phyloP scores from a whole-genome alignment of 768 basidiomycete genomes.

The Russula earlei region DNA sequence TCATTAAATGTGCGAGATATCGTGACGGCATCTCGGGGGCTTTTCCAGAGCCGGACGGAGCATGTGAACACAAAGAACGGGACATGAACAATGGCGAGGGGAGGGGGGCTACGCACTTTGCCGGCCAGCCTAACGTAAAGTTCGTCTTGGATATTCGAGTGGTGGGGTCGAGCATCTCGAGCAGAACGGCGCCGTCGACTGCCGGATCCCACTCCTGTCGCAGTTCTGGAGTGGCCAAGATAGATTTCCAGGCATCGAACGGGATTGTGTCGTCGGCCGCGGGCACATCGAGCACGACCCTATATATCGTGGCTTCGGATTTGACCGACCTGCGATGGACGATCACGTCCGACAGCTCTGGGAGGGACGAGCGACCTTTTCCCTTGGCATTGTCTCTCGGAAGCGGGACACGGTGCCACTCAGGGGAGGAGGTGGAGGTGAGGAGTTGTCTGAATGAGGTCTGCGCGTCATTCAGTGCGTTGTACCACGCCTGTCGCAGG shows the following conservation, averaged over 20 bases:
- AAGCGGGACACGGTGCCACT: constrained; percentile 73
- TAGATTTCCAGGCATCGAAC: constrained; percentile 72
- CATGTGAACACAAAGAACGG: neutral
- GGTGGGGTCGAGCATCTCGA: constrained; percentile 80
- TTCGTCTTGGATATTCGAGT: constrained; percentile 86
- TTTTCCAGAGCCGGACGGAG: constrained; percentile 25
- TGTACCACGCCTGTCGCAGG: constrained; percentile 74
- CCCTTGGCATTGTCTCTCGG: constrained; percentile 45
- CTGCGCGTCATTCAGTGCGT: constrained; percentile 66
- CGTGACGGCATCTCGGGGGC: constrained; percentile 89
- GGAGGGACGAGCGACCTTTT: constrained; percentile 44
- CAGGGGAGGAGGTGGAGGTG: constrained; percentile 52
- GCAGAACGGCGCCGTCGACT: constrained; percentile 70
- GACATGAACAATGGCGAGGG: neutral
- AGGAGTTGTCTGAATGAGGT: constrained; percentile 70
- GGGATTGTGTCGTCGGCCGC: constrained; percentile 44
- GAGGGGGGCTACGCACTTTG: constrained; percentile 53
- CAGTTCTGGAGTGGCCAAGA: constrained; percentile 78
- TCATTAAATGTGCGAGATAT: constrained; percentile 84
- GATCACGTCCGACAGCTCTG: constrained; percentile 62
- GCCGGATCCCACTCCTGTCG: constrained; percentile 91
- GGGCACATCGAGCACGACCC: constrained; percentile 74
- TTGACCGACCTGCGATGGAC: constrained; percentile 67
- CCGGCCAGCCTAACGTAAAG: constrained; percentile 93
- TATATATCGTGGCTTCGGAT: constrained; percentile 67